Percentiles rank a stretch among this genome's conserved stretches.
Evolutionary conservation across 495 filamentous ascomycete species (phyloP).

Genomic region (Parathielavia hyrcaniae): DNA sequence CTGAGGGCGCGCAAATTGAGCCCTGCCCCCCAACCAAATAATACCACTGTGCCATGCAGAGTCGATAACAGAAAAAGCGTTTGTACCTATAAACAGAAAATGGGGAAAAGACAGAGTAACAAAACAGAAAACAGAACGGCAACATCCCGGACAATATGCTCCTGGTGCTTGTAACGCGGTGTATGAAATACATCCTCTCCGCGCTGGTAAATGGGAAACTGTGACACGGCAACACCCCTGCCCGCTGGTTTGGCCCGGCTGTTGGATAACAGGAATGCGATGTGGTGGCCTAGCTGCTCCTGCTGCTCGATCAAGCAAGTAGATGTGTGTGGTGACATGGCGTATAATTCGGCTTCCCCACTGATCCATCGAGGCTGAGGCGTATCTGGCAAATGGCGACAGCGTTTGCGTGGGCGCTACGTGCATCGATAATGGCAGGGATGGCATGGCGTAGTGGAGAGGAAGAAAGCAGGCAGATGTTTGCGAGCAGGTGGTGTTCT

Average conservation of each 20-base stretch:
- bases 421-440: neutral
- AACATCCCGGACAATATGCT: neutral
- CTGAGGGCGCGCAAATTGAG: neutral
- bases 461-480: neutral
- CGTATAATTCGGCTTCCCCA: neutral
- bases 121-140: conserved; percentile 12
- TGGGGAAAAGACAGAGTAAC: conserved; percentile 1
- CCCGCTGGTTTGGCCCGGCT: too few species aligned
- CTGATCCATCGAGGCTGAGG: too few species aligned
- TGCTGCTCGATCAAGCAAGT: neutral
- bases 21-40: conserved; percentile 5
- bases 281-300: neutral
- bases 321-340: neutral
- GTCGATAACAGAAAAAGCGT: conserved; percentile 1
- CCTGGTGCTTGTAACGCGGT: neutral
- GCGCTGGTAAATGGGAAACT: neutral
- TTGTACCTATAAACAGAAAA: conserved; percentile 2
- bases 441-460: neutral
- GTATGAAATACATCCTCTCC: neutral
- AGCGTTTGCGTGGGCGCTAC: neutral
- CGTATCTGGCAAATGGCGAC: too few species aligned
- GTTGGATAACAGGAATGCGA: too few species aligned
- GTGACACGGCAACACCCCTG: neutral
- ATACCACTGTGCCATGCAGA: conserved; percentile 26
- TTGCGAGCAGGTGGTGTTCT: neutral